phyloP scores from a whole-genome alignment of 148 eudicot species.

The Camellia japonica region DNA sequence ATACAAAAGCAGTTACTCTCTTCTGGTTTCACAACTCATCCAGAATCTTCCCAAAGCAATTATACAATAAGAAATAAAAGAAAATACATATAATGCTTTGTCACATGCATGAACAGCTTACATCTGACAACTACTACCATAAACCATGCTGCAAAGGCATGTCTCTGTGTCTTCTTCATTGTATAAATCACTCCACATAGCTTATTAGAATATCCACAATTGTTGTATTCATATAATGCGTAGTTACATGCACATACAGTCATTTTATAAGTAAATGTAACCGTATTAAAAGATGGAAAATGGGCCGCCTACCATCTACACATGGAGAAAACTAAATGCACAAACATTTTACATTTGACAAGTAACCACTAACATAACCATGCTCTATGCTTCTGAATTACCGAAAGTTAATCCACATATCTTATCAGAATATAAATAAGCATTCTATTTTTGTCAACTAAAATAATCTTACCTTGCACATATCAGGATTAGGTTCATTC shows the following conservation, averaged over 20 bases:
- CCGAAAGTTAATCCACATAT: neutral
- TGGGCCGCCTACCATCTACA: no score
- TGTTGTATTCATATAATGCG: neutral
- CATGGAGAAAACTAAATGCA: neutral
- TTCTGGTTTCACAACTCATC: no score
- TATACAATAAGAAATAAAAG: neutral
- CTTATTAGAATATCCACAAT: neutral
- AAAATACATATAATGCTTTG: conserved; percentile 1
- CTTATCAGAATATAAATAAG: neutral
- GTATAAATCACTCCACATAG: neutral
- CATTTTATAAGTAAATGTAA: no score
- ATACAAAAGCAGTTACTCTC: no score
- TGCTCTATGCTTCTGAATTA: neutral
- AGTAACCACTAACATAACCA: neutral
- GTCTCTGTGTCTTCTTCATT: neutral
- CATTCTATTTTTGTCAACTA: neutral
- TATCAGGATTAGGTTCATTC: conserved; percentile 89
- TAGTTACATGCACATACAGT: no score
- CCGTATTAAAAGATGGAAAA: no score
- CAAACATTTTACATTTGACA: neutral
- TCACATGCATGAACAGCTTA: neutral
- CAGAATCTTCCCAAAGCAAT: no score
- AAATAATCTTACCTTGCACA: conserved; percentile 65
- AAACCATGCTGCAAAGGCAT: neutral
- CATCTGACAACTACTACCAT: neutral